Evolutionary conservation across 2,329 filamentous ascomycete genomes (phyloP).

Genomic region (Neoarthrinium moseri): DNA sequence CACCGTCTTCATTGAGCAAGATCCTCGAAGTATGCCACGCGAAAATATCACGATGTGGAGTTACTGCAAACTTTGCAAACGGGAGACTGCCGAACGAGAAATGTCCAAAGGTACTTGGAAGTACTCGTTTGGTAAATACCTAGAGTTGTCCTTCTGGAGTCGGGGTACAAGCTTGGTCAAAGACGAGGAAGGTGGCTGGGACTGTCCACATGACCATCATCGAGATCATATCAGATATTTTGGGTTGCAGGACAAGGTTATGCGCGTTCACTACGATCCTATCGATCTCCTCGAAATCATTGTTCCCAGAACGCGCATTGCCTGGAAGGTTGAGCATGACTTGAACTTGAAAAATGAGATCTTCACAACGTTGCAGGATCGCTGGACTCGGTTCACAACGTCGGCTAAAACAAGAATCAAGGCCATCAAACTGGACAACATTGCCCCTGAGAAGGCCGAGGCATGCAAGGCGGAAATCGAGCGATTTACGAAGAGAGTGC

Average conservation of each 20-base stretch:
- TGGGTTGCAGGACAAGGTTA: slow-evolving; percentile 78
- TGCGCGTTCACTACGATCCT: slow-evolving; percentile 88
- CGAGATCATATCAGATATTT: slow-evolving; percentile 92
- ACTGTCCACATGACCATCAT: slow-evolving; percentile 87
- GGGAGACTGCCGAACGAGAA: slow-evolving; percentile 82
- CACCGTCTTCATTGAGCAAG: slow-evolving; percentile 81
- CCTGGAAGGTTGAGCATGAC: slow-evolving; percentile 97
- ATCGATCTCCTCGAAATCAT: slow-evolving; percentile 94
- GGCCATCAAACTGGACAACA: slow-evolving; percentile 87
- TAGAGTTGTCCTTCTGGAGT: slow-evolving; percentile 98
- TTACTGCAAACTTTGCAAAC: slow-evolving; percentile 86
- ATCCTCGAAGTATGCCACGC: slow-evolving; percentile 42
- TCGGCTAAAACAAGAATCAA: slow-evolving; percentile 83
- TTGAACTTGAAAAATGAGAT: slow-evolving; percentile 90
- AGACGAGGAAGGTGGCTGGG: slow-evolving; percentile 45
- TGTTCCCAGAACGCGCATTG: slow-evolving; percentile 84
- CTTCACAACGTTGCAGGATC: slow-evolving; percentile 76
- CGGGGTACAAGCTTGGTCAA: slow-evolving; percentile 73
- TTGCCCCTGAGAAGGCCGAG: slow-evolving; percentile 83
- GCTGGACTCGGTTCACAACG: slow-evolving; percentile 81
- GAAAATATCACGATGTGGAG: slow-evolving; percentile 97
- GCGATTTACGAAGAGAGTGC: slow-evolving; percentile 70
- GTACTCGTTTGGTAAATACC: slow-evolving; percentile 96
- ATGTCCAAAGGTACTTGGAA: slow-evolving; percentile 97
- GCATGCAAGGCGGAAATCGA: slow-evolving; percentile 82